Conservation (phyloP, 1,284 basidiomycete species). For the Malassezia arunalokei region DNA sequence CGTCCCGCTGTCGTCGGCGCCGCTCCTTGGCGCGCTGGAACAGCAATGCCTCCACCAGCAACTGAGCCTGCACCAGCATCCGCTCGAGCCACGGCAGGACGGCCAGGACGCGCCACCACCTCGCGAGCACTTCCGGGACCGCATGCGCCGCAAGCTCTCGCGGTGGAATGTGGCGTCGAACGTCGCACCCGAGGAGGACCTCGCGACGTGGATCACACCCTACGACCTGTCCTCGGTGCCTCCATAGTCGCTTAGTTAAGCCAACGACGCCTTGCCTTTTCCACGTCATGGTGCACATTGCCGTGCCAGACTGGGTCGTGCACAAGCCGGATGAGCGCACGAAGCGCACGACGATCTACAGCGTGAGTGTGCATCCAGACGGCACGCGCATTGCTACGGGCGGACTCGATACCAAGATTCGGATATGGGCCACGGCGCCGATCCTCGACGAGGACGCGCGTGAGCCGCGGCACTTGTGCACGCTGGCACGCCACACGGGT, state of each 20-base stretch:
- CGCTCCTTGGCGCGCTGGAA: neutral
- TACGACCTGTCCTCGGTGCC: neutral
- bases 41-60: slow-evolving; percentile 3
- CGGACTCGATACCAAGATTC: slow-evolving; percentile 84
- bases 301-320: slow-evolving; percentile 43
- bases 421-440: slow-evolving; percentile 91
- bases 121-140: slow-evolving; percentile 12
- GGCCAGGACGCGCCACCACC: neutral
- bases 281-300: slow-evolving; percentile 16
- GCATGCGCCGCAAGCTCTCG: slow-evolving; percentile 5
- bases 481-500: slow-evolving; percentile 83
- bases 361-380: slow-evolving; percentile 85
- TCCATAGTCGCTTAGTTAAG: neutral
- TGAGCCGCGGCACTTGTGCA: slow-evolving; percentile 73
- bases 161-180: slow-evolving; percentile 5
- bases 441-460: slow-evolving; percentile 67
- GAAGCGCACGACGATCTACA: slow-evolving; percentile 77
- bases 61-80: slow-evolving; percentile 2
- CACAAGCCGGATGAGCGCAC: slow-evolving; percentile 48
- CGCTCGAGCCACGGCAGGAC: neutral
- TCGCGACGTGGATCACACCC: slow-evolving; percentile 14
- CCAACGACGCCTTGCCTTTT: neutral
- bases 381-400: slow-evolving; percentile 90
- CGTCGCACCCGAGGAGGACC: slow-evolving; percentile 6
- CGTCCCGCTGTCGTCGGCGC: neutral